Evolutionary conservation across 306 rosid genomes (phyloP).

Genomic region (Dalbergia cochinchinensis): DNA sequence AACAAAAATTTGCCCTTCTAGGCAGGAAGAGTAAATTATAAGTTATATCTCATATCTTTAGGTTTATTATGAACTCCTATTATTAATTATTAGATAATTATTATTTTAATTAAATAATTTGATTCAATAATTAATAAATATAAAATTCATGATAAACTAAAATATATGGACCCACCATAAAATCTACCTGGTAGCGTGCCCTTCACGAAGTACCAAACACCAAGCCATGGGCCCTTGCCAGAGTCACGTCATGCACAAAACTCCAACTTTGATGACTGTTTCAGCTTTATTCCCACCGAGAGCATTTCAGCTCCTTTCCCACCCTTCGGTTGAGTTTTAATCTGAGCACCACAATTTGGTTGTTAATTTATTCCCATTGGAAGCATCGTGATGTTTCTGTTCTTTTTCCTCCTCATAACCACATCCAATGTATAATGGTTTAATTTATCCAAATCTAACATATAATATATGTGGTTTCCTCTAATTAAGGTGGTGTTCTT

Average conservation of each 20-base stretch:
- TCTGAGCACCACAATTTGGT: background rate
- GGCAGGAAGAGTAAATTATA: too few relatives aligned
- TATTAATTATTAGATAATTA: too few relatives aligned
- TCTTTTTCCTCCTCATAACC: conserved; percentile 24
- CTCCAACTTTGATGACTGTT: conserved; percentile 34
- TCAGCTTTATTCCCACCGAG: conserved; percentile 3
- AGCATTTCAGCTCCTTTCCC: conserved; percentile 6
- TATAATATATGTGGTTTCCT: conserved; percentile 24
- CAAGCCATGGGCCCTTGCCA: conserved; percentile 16
- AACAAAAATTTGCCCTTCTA: background rate
- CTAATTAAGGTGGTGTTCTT: conserved; percentile 16
- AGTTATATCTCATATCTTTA: too few relatives aligned
- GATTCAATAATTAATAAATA: too few relatives aligned
- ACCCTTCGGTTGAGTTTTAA: conserved; percentile 5
- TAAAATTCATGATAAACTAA: too few relatives aligned
- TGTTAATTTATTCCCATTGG: background rate
- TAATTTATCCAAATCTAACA: conserved; percentile 38
- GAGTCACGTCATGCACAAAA: conserved; percentile 51
- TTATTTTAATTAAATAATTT: too few relatives aligned
- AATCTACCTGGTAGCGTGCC: too few relatives aligned
- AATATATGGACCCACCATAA: too few relatives aligned
- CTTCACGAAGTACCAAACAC: background rate
- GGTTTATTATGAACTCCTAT: too few relatives aligned
- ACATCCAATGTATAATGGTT: conserved; percentile 30
- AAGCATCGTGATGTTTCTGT: background rate